These are phyloP conservation scores for Fonsecaea erecta DNA, from an alignment of 2,329 filamentous ascomycete genomes.

Conservation along the genomic window DNA sequence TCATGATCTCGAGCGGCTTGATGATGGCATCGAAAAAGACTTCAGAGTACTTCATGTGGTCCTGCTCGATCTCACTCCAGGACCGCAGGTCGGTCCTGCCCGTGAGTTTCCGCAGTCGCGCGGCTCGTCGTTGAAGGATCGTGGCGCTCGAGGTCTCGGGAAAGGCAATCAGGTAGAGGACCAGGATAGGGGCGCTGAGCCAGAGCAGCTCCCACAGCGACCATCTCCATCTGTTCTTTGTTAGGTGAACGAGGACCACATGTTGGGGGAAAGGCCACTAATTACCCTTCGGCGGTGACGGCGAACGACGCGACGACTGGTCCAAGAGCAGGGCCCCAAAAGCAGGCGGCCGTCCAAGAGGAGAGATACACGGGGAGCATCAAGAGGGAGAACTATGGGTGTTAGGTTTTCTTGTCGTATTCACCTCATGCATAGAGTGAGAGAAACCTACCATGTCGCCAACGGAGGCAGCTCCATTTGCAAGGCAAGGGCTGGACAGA, in stretches of 20 bases:
- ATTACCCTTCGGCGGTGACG: conserved; percentile 54
- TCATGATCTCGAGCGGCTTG: conserved; percentile 63
- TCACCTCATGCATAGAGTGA: neutral
- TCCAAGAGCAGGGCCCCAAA: conserved; percentile 60
- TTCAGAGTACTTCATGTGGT: conserved; percentile 52
- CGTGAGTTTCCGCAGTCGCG: conserved; percentile 63
- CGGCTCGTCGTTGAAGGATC: conserved; percentile 65
- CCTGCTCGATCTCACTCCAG: conserved; percentile 67
- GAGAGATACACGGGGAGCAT: conserved; percentile 63
- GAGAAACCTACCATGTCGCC: conserved; percentile 42
- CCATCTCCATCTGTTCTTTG: conserved; percentile 60
- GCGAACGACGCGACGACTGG: conserved; percentile 65
- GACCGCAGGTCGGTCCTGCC: conserved; percentile 61
- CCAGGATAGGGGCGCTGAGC: conserved; percentile 62
- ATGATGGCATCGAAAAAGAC: conserved; percentile 60
- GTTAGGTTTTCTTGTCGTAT: neutral
- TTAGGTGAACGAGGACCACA: neutral
- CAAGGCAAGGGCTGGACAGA: conserved; percentile 68
- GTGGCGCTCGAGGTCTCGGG: conserved; percentile 66
- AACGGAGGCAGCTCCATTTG: conserved; percentile 57
- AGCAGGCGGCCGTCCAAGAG: conserved; percentile 58
- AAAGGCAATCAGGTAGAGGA: conserved; percentile 64
- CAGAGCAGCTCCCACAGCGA: conserved; percentile 64
- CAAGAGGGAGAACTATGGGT: conserved; percentile 53
- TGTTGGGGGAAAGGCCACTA: neutral